Evolutionary conservation across 345 rosid genomes (phyloP), one percentile per base, ranked within the genome.

Genomic region (Eucalyptus sp.): DNA sequence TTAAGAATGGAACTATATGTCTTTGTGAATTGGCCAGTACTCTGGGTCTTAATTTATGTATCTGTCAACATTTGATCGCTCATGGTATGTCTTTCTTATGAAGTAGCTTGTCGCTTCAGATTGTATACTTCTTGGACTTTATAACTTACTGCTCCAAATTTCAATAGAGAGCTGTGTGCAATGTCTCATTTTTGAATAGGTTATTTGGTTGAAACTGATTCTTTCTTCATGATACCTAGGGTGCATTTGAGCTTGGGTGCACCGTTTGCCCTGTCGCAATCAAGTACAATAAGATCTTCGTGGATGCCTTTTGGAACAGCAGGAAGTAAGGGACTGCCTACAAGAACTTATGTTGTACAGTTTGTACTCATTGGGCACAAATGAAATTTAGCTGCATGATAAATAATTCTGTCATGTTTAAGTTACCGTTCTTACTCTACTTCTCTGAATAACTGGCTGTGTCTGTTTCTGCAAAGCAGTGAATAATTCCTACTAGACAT

Each of bases 241-340:
- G 99, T 87, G 98, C 99, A 56, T 98, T 98, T 90, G 99, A 98
- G 93, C 96, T 97, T 41, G 99, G 93, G 87, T 96, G 97, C 92
- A 96, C 99, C 29, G 98, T 98, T 87, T 98, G 99, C 91, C 99
- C 99, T 56, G 80, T 98, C 43, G 99, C 99, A 89, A 96, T 98
- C 92, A 98, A 97, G 93, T 96, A 98, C 95, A 98, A 98, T 86
- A 97, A 96, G 92, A 96, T 97, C 87, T 98, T 98, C 88, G 99
- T 97, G 86, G 99, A 98, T 90, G 99, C 99, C 54, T 98, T 98
- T 92, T 98, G 99, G 99, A 98, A 98, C 89, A 98, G 98, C 95
- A 91, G 97, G 91, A 98, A 97, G 99, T 98, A 94, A 90, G 97
- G 64, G 87, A 33, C 52, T 86, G 43, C 60, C 44, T 56, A 20